Evolutionary conservation across 2,329 filamentous ascomycete species (phyloP).

Genomic region (Cercospora nicotianae): DNA sequence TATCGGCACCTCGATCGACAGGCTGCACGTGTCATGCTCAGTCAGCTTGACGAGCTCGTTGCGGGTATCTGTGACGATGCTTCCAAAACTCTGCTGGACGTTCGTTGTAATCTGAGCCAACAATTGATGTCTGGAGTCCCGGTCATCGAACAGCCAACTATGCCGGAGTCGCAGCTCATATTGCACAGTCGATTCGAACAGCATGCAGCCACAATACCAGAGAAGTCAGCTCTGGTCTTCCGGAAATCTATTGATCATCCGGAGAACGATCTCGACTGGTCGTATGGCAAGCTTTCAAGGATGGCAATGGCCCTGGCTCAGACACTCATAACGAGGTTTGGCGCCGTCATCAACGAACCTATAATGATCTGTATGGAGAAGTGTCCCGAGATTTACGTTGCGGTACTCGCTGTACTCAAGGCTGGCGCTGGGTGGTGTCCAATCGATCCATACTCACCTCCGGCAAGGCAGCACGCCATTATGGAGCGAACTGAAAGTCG

Average conservation of each 20-base stretch:
- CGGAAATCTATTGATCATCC: constrained; percentile 46
- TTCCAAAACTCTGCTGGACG: neutral
- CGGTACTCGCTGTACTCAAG: constrained; percentile 71
- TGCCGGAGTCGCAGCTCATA: neutral
- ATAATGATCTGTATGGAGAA: constrained; percentile 75
- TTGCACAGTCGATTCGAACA: constrained; percentile 49
- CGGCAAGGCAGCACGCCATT: constrained; percentile 21
- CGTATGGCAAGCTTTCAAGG: constrained; percentile 64
- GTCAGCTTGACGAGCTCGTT: constrained; percentile 17
- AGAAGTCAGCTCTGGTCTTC: constrained; percentile 64
- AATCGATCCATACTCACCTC: constrained; percentile 47
- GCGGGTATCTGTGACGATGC: constrained; percentile 11
- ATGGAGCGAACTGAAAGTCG: constrained; percentile 19
- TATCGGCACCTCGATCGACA: constrained; percentile 9
- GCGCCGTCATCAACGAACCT: constrained; percentile 45
- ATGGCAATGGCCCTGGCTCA: constrained; percentile 56
- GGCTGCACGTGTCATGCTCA: constrained; percentile 16
- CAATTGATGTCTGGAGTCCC: constrained; percentile 36
- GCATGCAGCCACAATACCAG: constrained; percentile 50
- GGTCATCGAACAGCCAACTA: neutral
- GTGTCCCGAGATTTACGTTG: constrained; percentile 66
- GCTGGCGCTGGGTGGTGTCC: constrained; percentile 74
- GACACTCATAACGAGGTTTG: constrained; percentile 49
- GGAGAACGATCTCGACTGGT: constrained; percentile 46
- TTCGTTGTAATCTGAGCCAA: neutral